phyloP scores from a whole-genome alignment of 2,329 filamentous ascomycete species.

The Penicillium sumatraense region DNA sequence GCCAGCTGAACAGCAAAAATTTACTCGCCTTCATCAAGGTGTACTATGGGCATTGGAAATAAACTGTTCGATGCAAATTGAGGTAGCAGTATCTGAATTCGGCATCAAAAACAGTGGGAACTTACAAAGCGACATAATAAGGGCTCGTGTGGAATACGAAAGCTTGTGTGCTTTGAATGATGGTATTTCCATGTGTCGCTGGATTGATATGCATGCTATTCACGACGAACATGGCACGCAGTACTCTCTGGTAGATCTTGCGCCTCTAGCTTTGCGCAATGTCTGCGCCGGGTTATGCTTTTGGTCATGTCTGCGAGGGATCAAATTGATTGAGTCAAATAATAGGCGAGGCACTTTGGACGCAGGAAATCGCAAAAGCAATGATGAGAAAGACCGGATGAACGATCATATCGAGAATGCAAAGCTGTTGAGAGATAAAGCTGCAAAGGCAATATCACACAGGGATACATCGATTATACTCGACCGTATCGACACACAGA shows the following conservation, averaged over 20 bases:
- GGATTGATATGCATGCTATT: conserved; percentile 6
- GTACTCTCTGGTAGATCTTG: conserved; percentile 11
- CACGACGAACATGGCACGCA: conserved; percentile 1
- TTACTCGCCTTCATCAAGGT: conserved; percentile 7
- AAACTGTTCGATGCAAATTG: conserved; percentile 12
- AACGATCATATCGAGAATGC: background rate
- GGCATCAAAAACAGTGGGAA: conserved; percentile 2
- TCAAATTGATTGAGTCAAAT: background rate
- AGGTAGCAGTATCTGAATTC: conserved; percentile 1
- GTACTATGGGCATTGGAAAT: conserved; percentile 9
- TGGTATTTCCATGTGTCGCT: conserved; percentile 1
- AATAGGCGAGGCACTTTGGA: background rate
- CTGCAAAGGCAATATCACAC: conserved; percentile 8
- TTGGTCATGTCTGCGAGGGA: conserved; percentile 6
- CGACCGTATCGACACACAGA: conserved; percentile 1
- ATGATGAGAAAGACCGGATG: background rate
- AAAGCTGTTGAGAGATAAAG: conserved; percentile 6
- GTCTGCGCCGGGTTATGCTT: conserved; percentile 6
- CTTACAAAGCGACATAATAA: background rate
- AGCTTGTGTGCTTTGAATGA: conserved; percentile 6
- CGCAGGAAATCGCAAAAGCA: background rate
- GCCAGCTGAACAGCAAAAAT: background rate
- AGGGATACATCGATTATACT: conserved; percentile 5
- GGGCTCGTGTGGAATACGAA: conserved; percentile 6
- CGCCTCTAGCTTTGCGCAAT: conserved; percentile 11